These are phyloP conservation scores for Pyrus pyrifolia DNA, from an alignment of 306 rosid species.

Conservation along the genomic window DNA sequence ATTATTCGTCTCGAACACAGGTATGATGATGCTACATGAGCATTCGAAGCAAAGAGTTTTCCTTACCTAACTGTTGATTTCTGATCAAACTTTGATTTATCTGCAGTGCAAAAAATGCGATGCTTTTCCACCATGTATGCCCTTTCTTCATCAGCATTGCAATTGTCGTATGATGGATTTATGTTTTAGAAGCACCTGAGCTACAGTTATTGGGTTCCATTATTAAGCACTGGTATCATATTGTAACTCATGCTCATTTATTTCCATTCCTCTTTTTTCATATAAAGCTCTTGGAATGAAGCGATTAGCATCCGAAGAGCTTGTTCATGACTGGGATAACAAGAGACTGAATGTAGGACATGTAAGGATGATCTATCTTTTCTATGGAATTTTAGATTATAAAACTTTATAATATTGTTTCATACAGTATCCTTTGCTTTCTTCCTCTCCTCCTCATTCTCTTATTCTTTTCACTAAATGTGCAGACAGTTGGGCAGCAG, in stretches of 20 bases:
- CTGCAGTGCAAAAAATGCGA: conserved; percentile 94
- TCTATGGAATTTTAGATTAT: conserved; percentile 1
- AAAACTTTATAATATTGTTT: not conserved
- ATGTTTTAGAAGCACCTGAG: not conserved
- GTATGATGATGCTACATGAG: conserved; percentile 26
- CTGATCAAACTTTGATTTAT: conserved; percentile 29
- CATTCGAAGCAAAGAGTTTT: not conserved
- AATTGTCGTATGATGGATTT: not conserved
- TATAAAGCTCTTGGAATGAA: conserved; percentile 78
- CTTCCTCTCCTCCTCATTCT: not conserved
- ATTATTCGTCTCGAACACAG: conserved; percentile 85
- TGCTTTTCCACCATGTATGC: conserved; percentile 76
- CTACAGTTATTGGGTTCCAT: not conserved
- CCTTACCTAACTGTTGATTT: conserved; percentile 2
- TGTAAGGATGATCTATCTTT: conserved; percentile 39
- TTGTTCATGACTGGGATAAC: conserved; percentile 76
- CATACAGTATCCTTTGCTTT: not conserved
- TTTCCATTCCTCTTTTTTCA: conserved; percentile 12
- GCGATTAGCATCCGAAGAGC: conserved; percentile 85
- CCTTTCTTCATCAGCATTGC: not conserved
- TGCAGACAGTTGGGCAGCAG: conserved; percentile 55
- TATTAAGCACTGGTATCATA: not conserved
- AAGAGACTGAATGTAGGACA: conserved; percentile 82
- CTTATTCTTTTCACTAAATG: conserved; percentile 9
- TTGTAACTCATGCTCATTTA: not conserved